These are phyloP conservation scores for Fraxinus pennsylvanica DNA, from an alignment of 257 asterid species.

Conservation along the genomic window DNA sequence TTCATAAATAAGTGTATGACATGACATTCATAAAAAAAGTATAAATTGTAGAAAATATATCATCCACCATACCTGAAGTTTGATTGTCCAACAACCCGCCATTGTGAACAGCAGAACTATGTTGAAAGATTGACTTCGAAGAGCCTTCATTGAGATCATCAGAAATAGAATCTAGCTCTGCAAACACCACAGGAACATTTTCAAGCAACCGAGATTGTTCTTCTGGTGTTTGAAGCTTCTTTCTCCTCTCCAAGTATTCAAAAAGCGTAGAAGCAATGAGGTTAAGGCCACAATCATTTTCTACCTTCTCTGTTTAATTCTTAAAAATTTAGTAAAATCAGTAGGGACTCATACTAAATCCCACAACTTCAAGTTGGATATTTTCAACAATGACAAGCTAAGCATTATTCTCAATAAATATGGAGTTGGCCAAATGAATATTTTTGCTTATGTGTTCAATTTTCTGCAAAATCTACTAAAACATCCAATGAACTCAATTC, in stretches of 20 bases:
- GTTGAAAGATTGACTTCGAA: constrained; percentile 23
- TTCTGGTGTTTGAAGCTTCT: constrained; percentile 43
- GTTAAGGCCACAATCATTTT: constrained; percentile 42
- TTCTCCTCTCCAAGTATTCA: constrained; percentile 47
- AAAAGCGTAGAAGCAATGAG: constrained; percentile 28
- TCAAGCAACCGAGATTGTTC: constrained; percentile 47
- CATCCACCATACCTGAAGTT: constrained; percentile 37
- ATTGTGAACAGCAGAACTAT: constrained; percentile 17
- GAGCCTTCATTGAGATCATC: constrained; percentile 35
- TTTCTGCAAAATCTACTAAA: not conserved
- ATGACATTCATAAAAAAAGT: not conserved
- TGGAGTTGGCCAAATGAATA: not conserved
- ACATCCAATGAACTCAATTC: not conserved
- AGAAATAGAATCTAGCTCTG: constrained; percentile 39
- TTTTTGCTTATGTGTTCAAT: not conserved
- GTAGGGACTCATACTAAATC: not conserved
- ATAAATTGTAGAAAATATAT: not conserved
- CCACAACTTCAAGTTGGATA: not conserved
- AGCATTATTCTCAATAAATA: not conserved
- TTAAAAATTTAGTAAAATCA: not conserved
- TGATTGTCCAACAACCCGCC: constrained; percentile 22
- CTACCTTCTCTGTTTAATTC: not conserved
- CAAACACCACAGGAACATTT: constrained; percentile 51
- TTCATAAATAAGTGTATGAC: not conserved
- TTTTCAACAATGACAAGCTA: not conserved